Percentiles rank a stretch among this genome's conserved stretches.
These are phyloP conservation scores for Teunomyces aglyptinius DNA, from an alignment of 805 yeast genomes.

Conservation along the genomic window DNA sequence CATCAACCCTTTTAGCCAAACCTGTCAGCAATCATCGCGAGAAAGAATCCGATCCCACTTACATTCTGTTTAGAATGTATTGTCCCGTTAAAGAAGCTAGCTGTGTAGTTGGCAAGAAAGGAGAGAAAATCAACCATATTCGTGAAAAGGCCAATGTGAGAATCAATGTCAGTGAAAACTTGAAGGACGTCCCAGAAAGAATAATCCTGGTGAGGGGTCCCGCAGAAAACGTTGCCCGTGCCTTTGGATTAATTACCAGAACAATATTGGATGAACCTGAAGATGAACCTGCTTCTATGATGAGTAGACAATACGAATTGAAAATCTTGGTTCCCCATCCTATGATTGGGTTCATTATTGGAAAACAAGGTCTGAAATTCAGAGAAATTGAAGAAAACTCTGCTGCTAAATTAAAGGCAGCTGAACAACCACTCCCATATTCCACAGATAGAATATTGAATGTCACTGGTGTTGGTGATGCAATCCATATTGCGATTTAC, in stretches of 20 bases:
- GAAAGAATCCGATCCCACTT: constrained; percentile 53
- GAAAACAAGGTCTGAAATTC: constrained; percentile 70
- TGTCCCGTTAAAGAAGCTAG: constrained; percentile 77
- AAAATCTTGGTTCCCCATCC: constrained; percentile 73
- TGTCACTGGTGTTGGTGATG: constrained; percentile 79
- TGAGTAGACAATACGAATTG: constrained; percentile 54
- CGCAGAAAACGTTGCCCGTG: constrained; percentile 75
- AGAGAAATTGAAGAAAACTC: constrained; percentile 80
- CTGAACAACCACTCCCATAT: constrained; percentile 65
- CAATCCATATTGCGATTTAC: constrained; percentile 79
- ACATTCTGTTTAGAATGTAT: constrained; percentile 68
- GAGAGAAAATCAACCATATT: constrained; percentile 66
- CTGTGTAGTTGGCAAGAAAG: constrained; percentile 73
- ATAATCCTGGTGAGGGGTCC: constrained; percentile 72
- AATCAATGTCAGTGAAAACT: constrained; percentile 70
- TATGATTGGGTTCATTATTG: constrained; percentile 77
- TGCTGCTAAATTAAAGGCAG: constrained; percentile 74
- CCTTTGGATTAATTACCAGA: constrained; percentile 71
- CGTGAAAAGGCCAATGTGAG: constrained; percentile 63
- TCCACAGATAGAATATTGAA: constrained; percentile 75
- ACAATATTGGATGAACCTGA: constrained; percentile 66
- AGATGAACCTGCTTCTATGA: constrained; percentile 56
- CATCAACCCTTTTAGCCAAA: constrained; percentile 15
- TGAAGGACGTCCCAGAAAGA: constrained; percentile 69
- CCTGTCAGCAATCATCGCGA: constrained; percentile 43